Evolutionary conservation across 768 basidiomycete species (phyloP), one percentile per base, ranked within the genome.

Genomic region (Psilocybe azurescens): DNA sequence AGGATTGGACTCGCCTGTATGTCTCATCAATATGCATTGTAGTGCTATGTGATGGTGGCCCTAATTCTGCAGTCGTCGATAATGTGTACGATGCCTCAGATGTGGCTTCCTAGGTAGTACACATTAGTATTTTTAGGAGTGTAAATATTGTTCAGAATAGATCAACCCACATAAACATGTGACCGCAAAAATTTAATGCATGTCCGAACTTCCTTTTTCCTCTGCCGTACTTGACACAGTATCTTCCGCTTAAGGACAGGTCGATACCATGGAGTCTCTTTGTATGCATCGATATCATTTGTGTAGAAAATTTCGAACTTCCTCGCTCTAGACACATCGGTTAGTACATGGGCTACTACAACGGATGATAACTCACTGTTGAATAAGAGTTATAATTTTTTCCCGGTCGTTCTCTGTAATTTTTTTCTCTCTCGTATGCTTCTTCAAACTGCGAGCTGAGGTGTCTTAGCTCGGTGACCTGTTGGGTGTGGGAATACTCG

Each of bases 371-470:
- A 24, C 24, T 24, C 24, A 24, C 24, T 24, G 24, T 24, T 24
- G 24, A 24, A 24, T 24, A 24, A 60, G 8, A 5, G 5, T 13
- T 14, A 53, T 13, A 47, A 53, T 32, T 7, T 47, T 11, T 13
- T 53, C 33, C 59, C 59, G 47, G 13, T 60, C 59, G 2, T 44
- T n/a, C 41, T 60, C 52, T 20, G 16, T 44, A 16, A 60, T 38
- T 29, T 53, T 38, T 6, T 30, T 10, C 38, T 11, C 53, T 18
- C 29, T 33, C 24, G 29, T 60, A 60, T 32, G 59, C 59, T 16
- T 20, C 38, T 18, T 60, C 59, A 33, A 60, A 60, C 24, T 60
- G 51, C n/a, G 16, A 3, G 11, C 53, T 53, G 41, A 18, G 38
- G 10, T 16, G 51, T 13, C 53, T 46, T 29, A 46, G 53, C 38